phyloP scores from a whole-genome alignment of 257 asterid species.

The Penstemon newberryi region DNA sequence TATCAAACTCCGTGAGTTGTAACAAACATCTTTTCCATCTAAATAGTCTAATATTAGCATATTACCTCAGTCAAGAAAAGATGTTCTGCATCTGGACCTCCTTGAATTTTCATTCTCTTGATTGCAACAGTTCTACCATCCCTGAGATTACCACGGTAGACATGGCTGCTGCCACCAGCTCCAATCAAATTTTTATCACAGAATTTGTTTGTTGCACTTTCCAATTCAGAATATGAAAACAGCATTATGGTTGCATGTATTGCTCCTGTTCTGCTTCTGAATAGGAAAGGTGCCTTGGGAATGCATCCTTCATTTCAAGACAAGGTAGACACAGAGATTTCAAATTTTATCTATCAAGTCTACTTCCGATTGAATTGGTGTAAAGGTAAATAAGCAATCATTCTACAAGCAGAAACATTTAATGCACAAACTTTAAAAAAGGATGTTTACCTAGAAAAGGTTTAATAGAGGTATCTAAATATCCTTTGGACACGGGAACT shows the following conservation, averaged over 20 bases:
- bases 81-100: conserved; percentile 71
- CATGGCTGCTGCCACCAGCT: conserved; percentile 94
- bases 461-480: conserved; percentile 34
- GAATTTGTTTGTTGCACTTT: conserved; percentile 72
- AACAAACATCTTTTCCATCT: neutral
- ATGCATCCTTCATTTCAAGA: conserved; percentile 65
- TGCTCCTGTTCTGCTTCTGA: conserved; percentile 53
- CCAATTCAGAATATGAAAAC: conserved; percentile 79
- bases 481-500: conserved; percentile 39
- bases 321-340: conserved; percentile 20
- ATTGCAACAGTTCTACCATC: conserved; percentile 85
- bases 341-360: conserved; percentile 9
- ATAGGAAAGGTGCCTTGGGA: conserved; percentile 49
- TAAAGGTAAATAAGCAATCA: neutral
- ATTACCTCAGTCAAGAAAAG: conserved; percentile 83
- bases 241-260: conserved; percentile 58
- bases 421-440: neutral
- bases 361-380: conserved; percentile 9
- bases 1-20: neutral
- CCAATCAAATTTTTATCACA: conserved; percentile 77
- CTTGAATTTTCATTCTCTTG: conserved; percentile 73
- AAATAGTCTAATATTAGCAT: neutral
- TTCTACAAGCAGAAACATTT: neutral
- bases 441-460: conserved; percentile 47
- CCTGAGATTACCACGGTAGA: conserved; percentile 71